Percentiles rank a stretch among this genome's conserved stretches.
Conservation (phyloP, 2,329 filamentous ascomycete genomes). For the Beauveria australis region DNA sequence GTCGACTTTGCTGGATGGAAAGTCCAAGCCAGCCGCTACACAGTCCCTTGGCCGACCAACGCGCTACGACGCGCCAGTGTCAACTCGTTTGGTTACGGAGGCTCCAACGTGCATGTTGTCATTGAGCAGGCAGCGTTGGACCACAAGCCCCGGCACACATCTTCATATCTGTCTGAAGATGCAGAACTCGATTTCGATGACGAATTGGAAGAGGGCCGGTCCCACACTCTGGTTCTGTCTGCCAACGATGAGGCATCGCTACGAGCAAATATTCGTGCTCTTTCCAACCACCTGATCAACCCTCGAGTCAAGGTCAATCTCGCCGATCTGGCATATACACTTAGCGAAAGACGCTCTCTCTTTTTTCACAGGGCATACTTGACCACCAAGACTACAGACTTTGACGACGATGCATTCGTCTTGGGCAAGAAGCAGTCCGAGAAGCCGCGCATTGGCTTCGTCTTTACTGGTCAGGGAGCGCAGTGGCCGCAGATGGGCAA, state of each 20-base stretch:
- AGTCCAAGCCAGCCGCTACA: slow-evolving; percentile 21
- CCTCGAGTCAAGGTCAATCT: slow-evolving; percentile 17
- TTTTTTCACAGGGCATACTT: slow-evolving; percentile 18
- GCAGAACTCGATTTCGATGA: not conserved
- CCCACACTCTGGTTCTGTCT: slow-evolving; percentile 12
- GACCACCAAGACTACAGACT: slow-evolving; percentile 3
- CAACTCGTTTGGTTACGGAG: slow-evolving; percentile 36
- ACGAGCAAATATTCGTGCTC: slow-evolving; percentile 5
- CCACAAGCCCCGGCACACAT: not conserved
- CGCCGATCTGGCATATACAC: slow-evolving; percentile 21
- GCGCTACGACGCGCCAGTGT: slow-evolving; percentile 20
- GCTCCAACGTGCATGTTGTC: slow-evolving; percentile 34
- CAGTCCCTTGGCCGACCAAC: slow-evolving; percentile 25
- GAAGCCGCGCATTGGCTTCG: slow-evolving; percentile 12
- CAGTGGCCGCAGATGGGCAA: slow-evolving; percentile 16
- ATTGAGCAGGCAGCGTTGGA: slow-evolving; percentile 17
- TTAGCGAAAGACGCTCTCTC: slow-evolving; percentile 17
- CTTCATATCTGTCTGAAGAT: not conserved
- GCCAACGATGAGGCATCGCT: slow-evolving; percentile 14
- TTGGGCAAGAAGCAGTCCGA: not conserved
- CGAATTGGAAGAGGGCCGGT: not conserved
- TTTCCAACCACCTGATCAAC: slow-evolving; percentile 18
- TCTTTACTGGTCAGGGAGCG: slow-evolving; percentile 23
- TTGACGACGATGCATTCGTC: not conserved
- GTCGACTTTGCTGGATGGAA: slow-evolving; percentile 25